These are phyloP conservation scores for Rosa persica DNA, from an alignment of 306 rosid genomes.

Conservation along the genomic window DNA sequence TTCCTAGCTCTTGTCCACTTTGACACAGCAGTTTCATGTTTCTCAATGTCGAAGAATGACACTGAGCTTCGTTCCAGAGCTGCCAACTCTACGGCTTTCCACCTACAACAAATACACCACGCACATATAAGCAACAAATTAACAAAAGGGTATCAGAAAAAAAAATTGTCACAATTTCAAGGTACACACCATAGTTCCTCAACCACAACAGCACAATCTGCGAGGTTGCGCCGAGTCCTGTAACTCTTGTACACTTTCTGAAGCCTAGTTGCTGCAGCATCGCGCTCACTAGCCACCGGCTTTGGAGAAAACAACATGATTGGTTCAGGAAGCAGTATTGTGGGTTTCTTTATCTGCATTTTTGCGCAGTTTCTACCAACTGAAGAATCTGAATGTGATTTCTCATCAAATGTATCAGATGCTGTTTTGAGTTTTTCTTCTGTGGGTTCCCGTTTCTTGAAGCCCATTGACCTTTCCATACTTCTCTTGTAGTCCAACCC, in stretches of 20 bases:
- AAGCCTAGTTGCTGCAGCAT: constrained; percentile 54
- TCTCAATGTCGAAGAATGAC: constrained; percentile 45
- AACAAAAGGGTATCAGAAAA: neutral
- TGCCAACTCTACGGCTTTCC: constrained; percentile 54
- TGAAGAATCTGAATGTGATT: constrained; percentile 12
- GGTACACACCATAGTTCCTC: constrained; percentile 51
- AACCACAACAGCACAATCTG: constrained; percentile 56
- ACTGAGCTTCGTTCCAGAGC: constrained; percentile 45
- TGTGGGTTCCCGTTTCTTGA: constrained; percentile 11
- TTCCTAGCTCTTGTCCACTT: constrained; percentile 49
- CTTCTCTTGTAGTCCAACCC: neutral
- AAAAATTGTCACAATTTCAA: neutral
- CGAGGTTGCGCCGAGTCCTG: constrained; percentile 49
- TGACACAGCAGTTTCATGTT: constrained; percentile 44
- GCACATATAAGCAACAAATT: neutral
- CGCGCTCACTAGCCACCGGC: constrained; percentile 28
- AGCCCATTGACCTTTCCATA: constrained; percentile 10
- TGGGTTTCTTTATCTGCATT: constrained; percentile 29
- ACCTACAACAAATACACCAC: constrained; percentile 34
- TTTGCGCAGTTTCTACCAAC: constrained; percentile 4
- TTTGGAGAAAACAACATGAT: constrained; percentile 24
- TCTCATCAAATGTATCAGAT: neutral
- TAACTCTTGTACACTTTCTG: constrained; percentile 64
- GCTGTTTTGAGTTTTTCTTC: constrained; percentile 6
- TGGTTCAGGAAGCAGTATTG: constrained; percentile 35